Percentiles rank a stretch among this genome's conserved stretches.
Evolutionary conservation across 2,329 filamentous ascomycete genomes (phyloP).

Genomic region (Metarhizium guizhouense): DNA sequence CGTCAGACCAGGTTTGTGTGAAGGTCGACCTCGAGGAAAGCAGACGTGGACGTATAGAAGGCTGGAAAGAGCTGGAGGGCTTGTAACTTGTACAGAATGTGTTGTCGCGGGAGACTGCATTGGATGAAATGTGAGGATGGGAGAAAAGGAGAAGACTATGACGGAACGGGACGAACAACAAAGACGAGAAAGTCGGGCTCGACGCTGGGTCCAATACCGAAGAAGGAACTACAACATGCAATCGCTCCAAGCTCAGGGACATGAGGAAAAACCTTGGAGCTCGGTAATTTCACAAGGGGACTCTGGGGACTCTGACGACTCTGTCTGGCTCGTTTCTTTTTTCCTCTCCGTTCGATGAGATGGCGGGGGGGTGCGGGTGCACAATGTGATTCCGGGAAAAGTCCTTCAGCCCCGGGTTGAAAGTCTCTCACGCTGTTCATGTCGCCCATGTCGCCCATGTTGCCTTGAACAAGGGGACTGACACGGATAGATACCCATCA

Average conservation of each 20-base stretch:
- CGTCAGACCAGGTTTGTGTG: slow-evolving; percentile 3
- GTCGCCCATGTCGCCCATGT: background rate
- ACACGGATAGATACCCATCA: background rate
- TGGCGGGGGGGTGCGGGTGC: slow-evolving; percentile 5
- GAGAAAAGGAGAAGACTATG: background rate
- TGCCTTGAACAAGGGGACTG: slow-evolving; percentile 2
- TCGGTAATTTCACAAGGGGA: slow-evolving; percentile 1
- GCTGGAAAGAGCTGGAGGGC: background rate
- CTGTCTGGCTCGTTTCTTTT: slow-evolving; percentile 7
- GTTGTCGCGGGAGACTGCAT: slow-evolving; percentile 8
- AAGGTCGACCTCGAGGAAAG: background rate
- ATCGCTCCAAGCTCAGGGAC: slow-evolving; percentile 2
- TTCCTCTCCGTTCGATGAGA: slow-evolving; percentile 6
- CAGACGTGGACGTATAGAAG: background rate
- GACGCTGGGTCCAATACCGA: background rate
- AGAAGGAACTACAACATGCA: background rate
- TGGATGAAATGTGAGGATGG: background rate
- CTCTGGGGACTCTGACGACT: background rate
- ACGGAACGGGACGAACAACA: background rate
- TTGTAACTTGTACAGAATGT: slow-evolving; percentile 2
- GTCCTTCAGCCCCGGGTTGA: background rate
- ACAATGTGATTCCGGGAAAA: slow-evolving; percentile 2
- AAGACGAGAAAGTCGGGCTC: background rate
- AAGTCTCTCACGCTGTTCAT: background rate
- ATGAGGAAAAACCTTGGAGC: background rate